Base-by-base conservation (phyloP, 2,329 filamentous ascomycete species). In the Phyllosticta citriasiana region DNA sequence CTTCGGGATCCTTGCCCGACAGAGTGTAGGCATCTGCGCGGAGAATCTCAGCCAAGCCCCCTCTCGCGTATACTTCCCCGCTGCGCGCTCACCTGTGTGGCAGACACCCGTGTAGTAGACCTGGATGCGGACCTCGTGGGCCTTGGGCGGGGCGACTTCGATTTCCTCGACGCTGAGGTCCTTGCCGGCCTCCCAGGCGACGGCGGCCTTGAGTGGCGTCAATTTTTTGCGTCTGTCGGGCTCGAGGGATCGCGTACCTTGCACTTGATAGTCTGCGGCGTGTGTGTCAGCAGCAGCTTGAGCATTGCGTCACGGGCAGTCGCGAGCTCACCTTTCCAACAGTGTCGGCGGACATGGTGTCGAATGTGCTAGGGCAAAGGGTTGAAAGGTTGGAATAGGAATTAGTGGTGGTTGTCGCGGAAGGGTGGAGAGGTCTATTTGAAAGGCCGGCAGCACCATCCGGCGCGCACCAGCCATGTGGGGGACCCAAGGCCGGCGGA, bases 31-130 rank as follows among this genome's bases (percentile, higher is more conserved):
- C 74, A 69, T 76, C 74, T 73, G 59, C 26, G 27, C n/a, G 33
- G 25, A 14, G 16, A 53, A 19, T 47, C 9, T 57, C 58, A 57
- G 35, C 58, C 26, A 51, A 40, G 19, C 27, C 27, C 6, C 30
- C 25, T 22, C 19, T 35, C 50, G 22, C 30, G 25, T 22, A n/a
- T n/a, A 4, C 7, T 24, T 19, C 19, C 25, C n/a, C 47, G 27
- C 52, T 22, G 19, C 24, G 25, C 16, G 50, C 71, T 51, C 79
- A 94, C 90, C 90, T 74, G 93, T 99, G 80, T 99, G 94, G 82
- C 94, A 99, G 74, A 99, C 94, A 78, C 94, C 94, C 59, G 94
- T 99, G 82, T 97, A 95, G 82, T 93, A 88, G 74, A 97, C 90
- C 81, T 97, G 80, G 73, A 99, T 96, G 70, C 94, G 90, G 73